Percentiles rank a stretch among this genome's conserved stretches.
phyloP scores from a whole-genome alignment of 2,329 filamentous ascomycete genomes.

The Thielaviopsis populi region DNA sequence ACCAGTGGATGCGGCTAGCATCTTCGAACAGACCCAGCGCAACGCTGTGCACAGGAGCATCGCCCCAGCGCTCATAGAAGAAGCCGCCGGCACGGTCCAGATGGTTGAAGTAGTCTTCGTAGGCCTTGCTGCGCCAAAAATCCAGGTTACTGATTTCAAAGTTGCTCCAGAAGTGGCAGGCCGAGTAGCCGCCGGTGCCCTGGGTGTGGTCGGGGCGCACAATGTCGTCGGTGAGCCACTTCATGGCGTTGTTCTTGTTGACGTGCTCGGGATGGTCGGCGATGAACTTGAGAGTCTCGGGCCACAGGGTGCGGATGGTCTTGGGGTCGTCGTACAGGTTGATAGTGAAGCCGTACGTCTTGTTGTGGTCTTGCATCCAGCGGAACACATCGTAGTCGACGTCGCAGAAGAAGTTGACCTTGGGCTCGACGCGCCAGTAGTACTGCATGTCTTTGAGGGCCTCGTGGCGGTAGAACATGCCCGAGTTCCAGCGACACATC shows the following conservation, averaged over 20 bases:
- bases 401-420: constrained; percentile 98
- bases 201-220: constrained; percentile 65
- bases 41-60: constrained; percentile 92
- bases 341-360: constrained; percentile 98
- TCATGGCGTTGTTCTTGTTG: constrained; percentile 68
- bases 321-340: constrained; percentile 86
- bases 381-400: constrained; percentile 97
- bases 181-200: constrained; percentile 83
- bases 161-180: constrained; percentile 98
- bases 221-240: constrained; percentile 68
- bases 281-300: constrained; percentile 86
- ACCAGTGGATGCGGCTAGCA: constrained; percentile 84
- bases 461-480: constrained; percentile 93
- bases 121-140: constrained; percentile 81
- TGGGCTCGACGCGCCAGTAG: constrained; percentile 98
- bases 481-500: constrained; percentile 99
- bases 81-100: constrained; percentile 88
- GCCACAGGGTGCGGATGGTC: constrained; percentile 80
- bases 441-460: constrained; percentile 69
- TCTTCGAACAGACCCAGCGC: constrained; percentile 88
- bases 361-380: constrained; percentile 96
- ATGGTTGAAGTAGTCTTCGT: constrained; percentile 93
- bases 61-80: constrained; percentile 97
- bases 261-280: constrained; percentile 69
- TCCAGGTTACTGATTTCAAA: constrained; percentile 91